Base-by-base conservation (phyloP, 306 rosid genomes). In the Quercus berberidifolia region DNA sequence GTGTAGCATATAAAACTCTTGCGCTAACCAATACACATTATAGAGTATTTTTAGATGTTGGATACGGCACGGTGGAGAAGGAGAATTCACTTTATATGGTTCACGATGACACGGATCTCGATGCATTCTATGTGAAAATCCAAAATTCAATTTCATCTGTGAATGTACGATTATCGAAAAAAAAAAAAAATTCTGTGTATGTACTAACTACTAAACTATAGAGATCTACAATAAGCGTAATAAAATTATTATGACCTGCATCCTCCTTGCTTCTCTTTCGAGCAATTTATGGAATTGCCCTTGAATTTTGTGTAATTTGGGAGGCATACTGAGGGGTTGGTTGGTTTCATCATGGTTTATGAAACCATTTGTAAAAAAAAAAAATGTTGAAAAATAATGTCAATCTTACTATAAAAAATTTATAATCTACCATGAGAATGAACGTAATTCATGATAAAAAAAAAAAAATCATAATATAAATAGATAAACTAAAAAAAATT, bases 161-260 rank as follows among this genome's bases (percentile, higher is more conserved):
- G 18, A 26, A 4, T 41, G 46, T 41, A 41, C 46, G 11, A 41
- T 41, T 41, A 41, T 41, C 46, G 46, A 8, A 41, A 38, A 38
- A 38, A 38, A 6, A 35, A 38, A 1, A 38, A 38, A 38, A 6
- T 6, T 6, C 3, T 31, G 43, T 52, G 69, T 72, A 5, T n/a
- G 4, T 55, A 52, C 62, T 76, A 15, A 51, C 0, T 1, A 38
- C 3, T 38, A 38, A 38, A 38, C 73, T 12, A 58, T 74, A 54
- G 80, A 85, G 87, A 86, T 80, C 82, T 76, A 76, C 77, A 64
- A 77, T 77, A 49, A 79, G 56, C 43, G 71, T 74, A 69, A 71
- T 55, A 74, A 79, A 69, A 38, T 38, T 38, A 38, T 38, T 7
- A 38, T 55, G 49, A 54, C 76, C 56, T 30, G 21, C 79, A 71